phyloP scores from a whole-genome alignment of 331 rosid species.

The Telfairia occidentalis region DNA sequence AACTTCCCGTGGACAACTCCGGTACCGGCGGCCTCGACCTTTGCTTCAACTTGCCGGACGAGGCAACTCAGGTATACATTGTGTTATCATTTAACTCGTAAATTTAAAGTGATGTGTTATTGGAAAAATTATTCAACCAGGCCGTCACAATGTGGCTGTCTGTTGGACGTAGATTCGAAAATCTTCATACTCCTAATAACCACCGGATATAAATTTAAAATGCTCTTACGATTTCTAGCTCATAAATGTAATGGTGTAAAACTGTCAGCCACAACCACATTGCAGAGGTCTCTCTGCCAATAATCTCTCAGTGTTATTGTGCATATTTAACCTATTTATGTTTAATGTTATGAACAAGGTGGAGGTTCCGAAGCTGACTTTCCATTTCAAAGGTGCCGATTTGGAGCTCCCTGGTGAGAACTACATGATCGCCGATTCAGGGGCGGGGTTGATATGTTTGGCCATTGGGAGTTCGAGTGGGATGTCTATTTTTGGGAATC shows the following conservation, averaged over 20 bases:
- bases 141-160: no score
- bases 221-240: no score
- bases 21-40: slow-evolving; percentile 51
- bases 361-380: slow-evolving; percentile 48
- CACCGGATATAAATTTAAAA: no score
- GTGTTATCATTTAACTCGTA: no score
- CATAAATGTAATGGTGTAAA: no score
- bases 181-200: no score
- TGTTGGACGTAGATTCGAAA: no score
- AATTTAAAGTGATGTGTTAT: neutral
- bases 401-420: slow-evolving; percentile 62
- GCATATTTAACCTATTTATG: no score
- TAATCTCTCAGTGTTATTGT: no score
- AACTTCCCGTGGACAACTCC: slow-evolving; percentile 29
- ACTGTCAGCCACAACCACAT: no score
- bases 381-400: slow-evolving; percentile 64
- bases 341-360: slow-evolving; percentile 6
- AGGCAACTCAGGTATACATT: neutral
- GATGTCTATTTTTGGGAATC: slow-evolving; percentile 71
- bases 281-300: no score
- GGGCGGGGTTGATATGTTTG: slow-evolving; percentile 53
- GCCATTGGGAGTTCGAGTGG: slow-evolving; percentile 59
- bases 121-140: no score
- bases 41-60: slow-evolving; percentile 50
- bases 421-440: slow-evolving; percentile 49